These are phyloP conservation scores for Aspergillus uvarum DNA, from an alignment of 2,329 filamentous ascomycete species.

Conservation along the genomic window DNA sequence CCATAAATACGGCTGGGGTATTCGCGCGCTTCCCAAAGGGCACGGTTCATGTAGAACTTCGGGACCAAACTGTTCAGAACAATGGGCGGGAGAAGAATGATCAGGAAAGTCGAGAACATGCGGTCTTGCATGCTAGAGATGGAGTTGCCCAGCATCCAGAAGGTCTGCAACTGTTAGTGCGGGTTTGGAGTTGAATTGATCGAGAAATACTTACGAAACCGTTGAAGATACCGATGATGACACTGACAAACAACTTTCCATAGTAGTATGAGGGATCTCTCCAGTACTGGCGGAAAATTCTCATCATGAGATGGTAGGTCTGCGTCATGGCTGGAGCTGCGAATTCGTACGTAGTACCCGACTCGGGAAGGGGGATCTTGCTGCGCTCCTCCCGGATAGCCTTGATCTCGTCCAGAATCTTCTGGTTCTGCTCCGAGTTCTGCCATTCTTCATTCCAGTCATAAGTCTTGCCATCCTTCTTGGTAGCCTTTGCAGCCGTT, in stretches of 20 bases:
- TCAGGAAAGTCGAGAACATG: constrained; percentile 71
- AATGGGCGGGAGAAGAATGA: constrained; percentile 66
- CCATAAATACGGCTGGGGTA: constrained; percentile 73
- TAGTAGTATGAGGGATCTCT: constrained; percentile 74
- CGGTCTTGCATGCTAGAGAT: constrained; percentile 72
- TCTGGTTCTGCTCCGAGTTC: constrained; percentile 60
- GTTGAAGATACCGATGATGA: constrained; percentile 74
- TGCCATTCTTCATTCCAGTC: constrained; percentile 77
- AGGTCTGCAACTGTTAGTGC: constrained; percentile 50
- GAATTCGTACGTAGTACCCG: constrained; percentile 55
- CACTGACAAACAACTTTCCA: constrained; percentile 70
- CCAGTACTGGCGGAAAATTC: constrained; percentile 73
- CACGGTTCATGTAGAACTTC: constrained; percentile 74
- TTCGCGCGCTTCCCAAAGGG: constrained; percentile 71
- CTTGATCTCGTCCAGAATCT: constrained; percentile 64
- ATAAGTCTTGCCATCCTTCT: constrained; percentile 56
- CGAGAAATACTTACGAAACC: constrained; percentile 52
- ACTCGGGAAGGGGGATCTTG: constrained; percentile 46
- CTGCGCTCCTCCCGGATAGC: constrained; percentile 60
- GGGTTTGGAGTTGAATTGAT: not conserved
- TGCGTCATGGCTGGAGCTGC: constrained; percentile 65
- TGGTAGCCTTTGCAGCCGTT: constrained; percentile 59
- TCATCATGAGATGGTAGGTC: constrained; percentile 65
- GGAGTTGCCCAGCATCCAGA: constrained; percentile 66
- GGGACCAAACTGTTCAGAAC: constrained; percentile 72